Conservation (phyloP, 2,329 filamentous ascomycete genomes). For the Fusarium tricinctum region DNA sequence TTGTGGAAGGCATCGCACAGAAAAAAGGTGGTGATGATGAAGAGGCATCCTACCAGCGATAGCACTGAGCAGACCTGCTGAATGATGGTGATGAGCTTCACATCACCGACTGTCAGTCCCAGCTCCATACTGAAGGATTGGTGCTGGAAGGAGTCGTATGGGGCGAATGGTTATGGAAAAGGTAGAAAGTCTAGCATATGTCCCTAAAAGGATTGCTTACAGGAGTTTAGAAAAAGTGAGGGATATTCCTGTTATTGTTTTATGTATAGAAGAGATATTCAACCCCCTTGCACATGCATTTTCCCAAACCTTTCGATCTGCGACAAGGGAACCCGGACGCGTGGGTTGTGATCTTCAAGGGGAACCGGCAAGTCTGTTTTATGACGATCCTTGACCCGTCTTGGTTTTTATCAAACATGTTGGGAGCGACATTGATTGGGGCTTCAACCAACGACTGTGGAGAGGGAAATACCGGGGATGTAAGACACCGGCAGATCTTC, state of each 20-base stretch:
- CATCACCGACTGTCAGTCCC: not conserved
- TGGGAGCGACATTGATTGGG: not conserved
- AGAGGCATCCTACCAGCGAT: conserved; percentile 12
- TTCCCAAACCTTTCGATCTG: conserved; percentile 1
- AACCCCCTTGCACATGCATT: not conserved
- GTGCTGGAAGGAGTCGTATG: not conserved
- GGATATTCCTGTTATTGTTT: rapidly evolving
- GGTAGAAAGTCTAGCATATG: not conserved
- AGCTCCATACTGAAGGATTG: not conserved
- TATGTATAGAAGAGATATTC: rapidly evolving
- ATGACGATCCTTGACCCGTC: not conserved
- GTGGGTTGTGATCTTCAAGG: not conserved
- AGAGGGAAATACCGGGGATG: not conserved
- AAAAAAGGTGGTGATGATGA: conserved; percentile 7
- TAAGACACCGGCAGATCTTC: not conserved
- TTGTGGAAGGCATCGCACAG: conserved; percentile 17
- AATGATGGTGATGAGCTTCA: conserved; percentile 18
- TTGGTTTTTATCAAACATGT: not conserved
- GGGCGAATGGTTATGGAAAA: not conserved
- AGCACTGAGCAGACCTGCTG: conserved; percentile 18
- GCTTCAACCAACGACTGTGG: not conserved
- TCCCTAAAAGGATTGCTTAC: not conserved
- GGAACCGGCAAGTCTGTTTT: conserved; percentile 1
- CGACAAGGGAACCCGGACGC: not conserved
- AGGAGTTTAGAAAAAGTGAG: no score